Evolutionary conservation across 768 basidiomycete species (phyloP).

Genomic region (Agrocybe praecox): DNA sequence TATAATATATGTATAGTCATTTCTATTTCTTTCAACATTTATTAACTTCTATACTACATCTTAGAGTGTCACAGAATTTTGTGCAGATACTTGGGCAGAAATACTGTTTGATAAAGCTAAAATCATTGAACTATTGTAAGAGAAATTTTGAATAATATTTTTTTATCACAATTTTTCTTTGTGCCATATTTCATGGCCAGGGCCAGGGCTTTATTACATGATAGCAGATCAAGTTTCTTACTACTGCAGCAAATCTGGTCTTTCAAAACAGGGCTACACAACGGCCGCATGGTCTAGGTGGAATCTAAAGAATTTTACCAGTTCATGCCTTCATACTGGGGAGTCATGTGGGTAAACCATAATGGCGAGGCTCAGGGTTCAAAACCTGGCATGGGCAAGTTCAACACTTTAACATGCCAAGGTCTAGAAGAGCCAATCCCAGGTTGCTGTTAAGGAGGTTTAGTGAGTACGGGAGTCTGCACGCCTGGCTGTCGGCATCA

Average conservation of each 20-base stretch:
- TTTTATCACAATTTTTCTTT: too few species aligned
- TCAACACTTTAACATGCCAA: neutral
- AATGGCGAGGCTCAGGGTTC: slow-evolving; percentile 3
- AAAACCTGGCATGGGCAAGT: neutral
- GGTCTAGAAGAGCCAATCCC: neutral
- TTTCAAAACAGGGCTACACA: neutral
- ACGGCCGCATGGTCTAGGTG: slow-evolving; percentile 1
- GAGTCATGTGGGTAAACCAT: slow-evolving; percentile 3
- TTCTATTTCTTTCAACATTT: too few species aligned
- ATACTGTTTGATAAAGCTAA: too few species aligned
- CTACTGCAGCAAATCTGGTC: neutral
- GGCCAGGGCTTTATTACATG: too few species aligned
- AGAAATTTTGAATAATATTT: too few species aligned
- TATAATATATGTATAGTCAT: too few species aligned
- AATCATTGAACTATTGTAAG: too few species aligned
- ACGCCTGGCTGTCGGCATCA: neutral
- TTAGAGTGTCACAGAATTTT: too few species aligned
- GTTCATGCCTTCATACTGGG: slow-evolving; percentile 1
- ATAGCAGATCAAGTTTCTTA: neutral
- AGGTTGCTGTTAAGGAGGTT: slow-evolving; percentile 1
- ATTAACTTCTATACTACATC: too few species aligned
- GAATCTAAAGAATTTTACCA: neutral
- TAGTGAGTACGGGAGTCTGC: slow-evolving; percentile 3
- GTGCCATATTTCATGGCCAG: too few species aligned
- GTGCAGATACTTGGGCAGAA: too few species aligned